phyloP scores from a whole-genome alignment of 495 filamentous ascomycete species.

The Melanomma pulvis-pyrius region DNA sequence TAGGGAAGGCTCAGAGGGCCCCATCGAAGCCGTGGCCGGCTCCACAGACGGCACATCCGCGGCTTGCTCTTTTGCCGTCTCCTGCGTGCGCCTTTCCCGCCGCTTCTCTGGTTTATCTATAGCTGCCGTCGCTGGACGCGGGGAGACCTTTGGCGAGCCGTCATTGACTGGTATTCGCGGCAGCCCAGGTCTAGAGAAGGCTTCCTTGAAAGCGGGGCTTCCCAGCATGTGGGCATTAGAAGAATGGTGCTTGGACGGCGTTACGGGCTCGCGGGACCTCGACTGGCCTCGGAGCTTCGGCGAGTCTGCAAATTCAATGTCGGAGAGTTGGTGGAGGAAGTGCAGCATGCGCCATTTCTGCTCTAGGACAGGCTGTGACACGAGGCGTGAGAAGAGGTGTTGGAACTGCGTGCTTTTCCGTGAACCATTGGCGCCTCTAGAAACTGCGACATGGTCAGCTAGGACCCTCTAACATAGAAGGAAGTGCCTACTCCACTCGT shows the following conservation, averaged over 20 bases:
- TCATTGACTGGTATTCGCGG: constrained; percentile 47
- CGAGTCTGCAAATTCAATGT: constrained; percentile 37
- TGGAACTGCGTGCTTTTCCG: constrained; percentile 86
- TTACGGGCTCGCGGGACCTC: constrained; percentile 6
- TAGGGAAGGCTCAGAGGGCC: constrained; percentile 66
- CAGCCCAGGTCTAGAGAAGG: constrained; percentile 59
- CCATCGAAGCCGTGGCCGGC: not conserved
- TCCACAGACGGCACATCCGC: constrained; percentile 14
- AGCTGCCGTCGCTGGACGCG: constrained; percentile 3
- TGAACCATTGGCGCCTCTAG: constrained; percentile 71
- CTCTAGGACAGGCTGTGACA: constrained; percentile 85
- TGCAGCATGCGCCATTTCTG: constrained; percentile 97
- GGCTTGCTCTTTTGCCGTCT: constrained; percentile 59
- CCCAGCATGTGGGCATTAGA: constrained; percentile 10
- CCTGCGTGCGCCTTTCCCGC: constrained; percentile 66
- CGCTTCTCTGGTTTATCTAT: constrained; percentile 58
- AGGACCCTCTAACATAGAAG: not conserved
- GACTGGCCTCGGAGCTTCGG: not conserved
- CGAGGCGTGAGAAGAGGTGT: constrained; percentile 81
- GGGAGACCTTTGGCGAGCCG: constrained; percentile 29
- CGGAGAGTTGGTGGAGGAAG: constrained; percentile 78
- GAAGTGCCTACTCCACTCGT: constrained; percentile 61
- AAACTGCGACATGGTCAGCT: constrained; percentile 51
- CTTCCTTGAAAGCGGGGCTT: constrained; percentile 52
- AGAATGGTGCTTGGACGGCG: constrained; percentile 25